Evolutionary conservation across 2,329 filamentous ascomycete genomes (phyloP), one percentile per base, ranked within the genome.

Genomic region (Colletotrichum gigasporum): DNA sequence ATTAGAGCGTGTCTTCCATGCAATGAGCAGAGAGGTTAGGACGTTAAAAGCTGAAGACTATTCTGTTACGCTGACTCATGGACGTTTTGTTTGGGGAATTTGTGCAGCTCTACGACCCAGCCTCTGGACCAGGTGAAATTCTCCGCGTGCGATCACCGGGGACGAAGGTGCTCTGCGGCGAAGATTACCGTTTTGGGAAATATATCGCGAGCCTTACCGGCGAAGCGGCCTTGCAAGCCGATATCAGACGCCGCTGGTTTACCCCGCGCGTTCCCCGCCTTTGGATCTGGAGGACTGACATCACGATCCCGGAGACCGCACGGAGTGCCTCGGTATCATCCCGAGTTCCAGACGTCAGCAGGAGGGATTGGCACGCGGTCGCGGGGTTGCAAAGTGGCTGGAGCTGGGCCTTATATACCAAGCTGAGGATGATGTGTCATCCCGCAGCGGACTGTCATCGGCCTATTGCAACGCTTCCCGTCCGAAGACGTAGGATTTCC

Each of bases 211-310:
- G n/a, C 11, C 11, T 18, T 28, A 34, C 24, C 34, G 53, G 53
- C 18, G 30, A 7, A 28, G 22, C 5, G 4, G 41, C 22, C 26
- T 41, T 63, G 16, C 12, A n/a, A 20, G 35, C 41, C 50, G 48
- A 51, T 41, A 42, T 54, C 32, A 48, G 24, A 18, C 24, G 26
- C 52, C 16, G 34, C 5, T 35, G 26, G 20, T 42, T 48, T 62
- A 51, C 56, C 57, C 62, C 62, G 62, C 62, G 56, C 56, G 62
- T 65, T 62, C 62, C 62, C 62, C 62, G 57, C 62, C 62, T 62
- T 55, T 50, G 12, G 18, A 26, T 20, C 20, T 50, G 22, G 20
- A 32, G 35, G 28, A 42, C 41, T 55, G 28, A 65, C 12, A 65
- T 51, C 14, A 26, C 50, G 32, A 45, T 22, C 42, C 34, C 50